Base-by-base conservation (phyloP, 306 rosid genomes). In the Gastrolobium bilobum region DNA sequence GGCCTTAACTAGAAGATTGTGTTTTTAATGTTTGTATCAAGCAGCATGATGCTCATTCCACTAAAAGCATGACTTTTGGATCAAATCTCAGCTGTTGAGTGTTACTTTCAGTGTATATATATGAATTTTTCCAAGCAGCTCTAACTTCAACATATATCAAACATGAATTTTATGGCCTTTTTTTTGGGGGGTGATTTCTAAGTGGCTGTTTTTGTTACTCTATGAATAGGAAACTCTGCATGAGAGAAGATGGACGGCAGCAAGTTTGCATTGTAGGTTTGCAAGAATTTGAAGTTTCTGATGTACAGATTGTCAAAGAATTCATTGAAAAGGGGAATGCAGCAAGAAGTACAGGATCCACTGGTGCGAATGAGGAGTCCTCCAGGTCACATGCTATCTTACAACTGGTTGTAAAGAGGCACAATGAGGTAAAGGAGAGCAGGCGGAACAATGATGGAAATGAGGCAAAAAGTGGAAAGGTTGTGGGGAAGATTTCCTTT, bases 251-350 rank as follows among this genome's bases (percentile, higher is more conserved):
- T 80, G 98, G 98, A 64, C 84, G 96, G 44, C 99, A 95, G 84
- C 99, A 95, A 87, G 99, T 95, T 73, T 95, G 99, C 80, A 95
- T 95, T 86, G 99, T 95, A 77, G 99, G 99, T 69, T 89, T 95
- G 80, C 99, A 95, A 89, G 99, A 95, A 88, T 95, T 95, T 89
- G 99, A 95, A 84, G 99, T 95, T 81, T 95, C 96, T 82, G 99
- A 95, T 77, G 97, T 93, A 84, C 98, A 93, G 79, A 87, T 95
- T 75, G 99, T 95, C n/a, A 93, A 89, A 90, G 99, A 95, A 76
- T 95, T 82, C 82, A 95, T 95, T 68, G 99, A 95, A 78, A 90
- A 83, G 83, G 99, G 99, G 30, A 93, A 93, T 87, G 89, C 98
- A 52, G 78, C 98, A 42, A 87, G 99, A 84, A 95, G 96, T 84